A percentile compares a stretch with the other conserved stretches of the same genome.
Conservation (phyloP, 139 green algal species). For the Chlamydomonas sp. region DNA sequence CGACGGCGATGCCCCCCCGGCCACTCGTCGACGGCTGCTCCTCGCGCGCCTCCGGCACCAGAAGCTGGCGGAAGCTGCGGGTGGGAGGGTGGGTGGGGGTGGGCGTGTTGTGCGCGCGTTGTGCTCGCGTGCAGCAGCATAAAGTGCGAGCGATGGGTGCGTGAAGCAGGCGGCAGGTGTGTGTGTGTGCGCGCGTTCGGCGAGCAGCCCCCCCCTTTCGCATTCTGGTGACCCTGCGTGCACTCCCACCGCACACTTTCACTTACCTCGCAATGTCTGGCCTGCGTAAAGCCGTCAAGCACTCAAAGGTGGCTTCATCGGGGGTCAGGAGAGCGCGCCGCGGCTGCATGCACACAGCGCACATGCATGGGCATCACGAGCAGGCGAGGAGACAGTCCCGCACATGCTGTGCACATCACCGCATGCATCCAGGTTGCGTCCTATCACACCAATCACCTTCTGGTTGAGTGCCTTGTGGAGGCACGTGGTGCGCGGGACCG, state of each 20-base stretch:
- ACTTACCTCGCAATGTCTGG: conserved; percentile 19
- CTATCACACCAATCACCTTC: too few species aligned
- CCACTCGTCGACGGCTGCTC: too few species aligned
- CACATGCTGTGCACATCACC: too few species aligned
- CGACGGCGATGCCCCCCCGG: not conserved
- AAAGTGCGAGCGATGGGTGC: not conserved
- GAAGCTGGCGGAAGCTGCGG: not conserved
- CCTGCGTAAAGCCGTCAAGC: conserved; percentile 24
- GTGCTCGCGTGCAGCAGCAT: not conserved
- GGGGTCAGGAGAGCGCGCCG: conserved; percentile 7
- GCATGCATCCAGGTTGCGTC: too few species aligned
- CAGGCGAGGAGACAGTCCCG: too few species aligned
- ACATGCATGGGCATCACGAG: too few species aligned
- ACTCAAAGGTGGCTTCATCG: conserved; percentile 26
- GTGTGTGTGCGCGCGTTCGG: not conserved
- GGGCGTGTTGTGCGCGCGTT: not conserved
- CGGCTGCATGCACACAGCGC: conserved; percentile 6
- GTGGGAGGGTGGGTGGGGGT: not conserved
- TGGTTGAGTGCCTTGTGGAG: too few species aligned
- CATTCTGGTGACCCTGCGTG: not conserved
- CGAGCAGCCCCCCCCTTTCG: not conserved
- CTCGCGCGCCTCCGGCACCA: not conserved
- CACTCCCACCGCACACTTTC: too few species aligned
- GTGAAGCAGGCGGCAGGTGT: not conserved
- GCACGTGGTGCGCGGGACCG: too few species aligned